Conservation (phyloP, 108 stramenopile species). For the Cyclotella cryptica region DNA sequence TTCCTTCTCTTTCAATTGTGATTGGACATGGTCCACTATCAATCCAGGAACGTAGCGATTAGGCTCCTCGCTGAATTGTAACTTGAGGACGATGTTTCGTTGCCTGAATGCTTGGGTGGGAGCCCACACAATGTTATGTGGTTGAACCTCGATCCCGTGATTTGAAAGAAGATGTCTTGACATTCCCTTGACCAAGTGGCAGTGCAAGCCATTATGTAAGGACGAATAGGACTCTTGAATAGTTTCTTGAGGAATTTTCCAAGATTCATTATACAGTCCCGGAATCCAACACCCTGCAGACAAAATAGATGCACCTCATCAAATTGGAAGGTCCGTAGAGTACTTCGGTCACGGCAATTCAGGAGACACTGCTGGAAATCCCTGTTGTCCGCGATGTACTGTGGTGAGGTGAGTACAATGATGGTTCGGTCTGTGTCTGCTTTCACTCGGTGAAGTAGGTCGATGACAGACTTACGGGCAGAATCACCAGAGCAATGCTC, state of each 20-base stretch:
- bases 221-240: neutral
- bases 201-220: neutral
- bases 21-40: neutral
- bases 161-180: neutral
- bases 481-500: neutral
- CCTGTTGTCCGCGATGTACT: neutral
- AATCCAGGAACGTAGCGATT: neutral
- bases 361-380: too few relatives aligned
- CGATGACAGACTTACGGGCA: too few relatives aligned
- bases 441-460: neutral
- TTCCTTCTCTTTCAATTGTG: too few relatives aligned
- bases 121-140: neutral
- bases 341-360: too few relatives aligned
- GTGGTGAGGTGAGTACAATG: neutral
- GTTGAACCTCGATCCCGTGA: neutral
- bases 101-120: neutral
- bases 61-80: neutral
- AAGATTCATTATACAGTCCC: neutral
- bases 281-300: too few relatives aligned
- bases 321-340: too few relatives aligned
- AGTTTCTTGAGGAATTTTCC: neutral
- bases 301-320: too few relatives aligned
- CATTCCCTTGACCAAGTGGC: neutral
- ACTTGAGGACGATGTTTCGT: too few relatives aligned
- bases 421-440: neutral